Evolutionary conservation across 192 early-diverging fungal species (phyloP).

Genomic region (Pilaira anomala): DNA sequence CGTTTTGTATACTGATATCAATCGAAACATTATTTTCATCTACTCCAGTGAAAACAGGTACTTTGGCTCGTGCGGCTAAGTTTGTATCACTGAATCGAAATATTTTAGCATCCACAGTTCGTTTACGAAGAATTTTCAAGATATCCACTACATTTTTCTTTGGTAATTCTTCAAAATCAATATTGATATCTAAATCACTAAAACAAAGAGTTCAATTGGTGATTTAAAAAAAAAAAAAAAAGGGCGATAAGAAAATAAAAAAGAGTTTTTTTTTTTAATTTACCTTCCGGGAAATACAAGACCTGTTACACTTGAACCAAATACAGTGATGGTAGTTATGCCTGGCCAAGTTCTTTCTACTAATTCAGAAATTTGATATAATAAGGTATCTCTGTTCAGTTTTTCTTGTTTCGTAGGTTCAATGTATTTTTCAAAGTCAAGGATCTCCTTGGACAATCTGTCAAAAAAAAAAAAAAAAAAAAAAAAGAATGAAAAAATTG

Average conservation of each 20-base stretch:
- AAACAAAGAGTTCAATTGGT: too few relatives aligned
- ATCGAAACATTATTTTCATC: neutral
- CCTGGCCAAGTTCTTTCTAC: neutral
- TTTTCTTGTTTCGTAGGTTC: slow-evolving; percentile 16
- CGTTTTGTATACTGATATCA: slow-evolving; percentile 26
- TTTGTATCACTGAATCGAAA: neutral
- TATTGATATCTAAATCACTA: slow-evolving; percentile 28
- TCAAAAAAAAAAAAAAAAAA: neutral
- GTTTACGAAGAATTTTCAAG: neutral
- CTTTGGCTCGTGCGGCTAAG: neutral
- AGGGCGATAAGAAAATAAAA: too few relatives aligned
- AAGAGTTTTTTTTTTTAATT: neutral
- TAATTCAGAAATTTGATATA: neutral
- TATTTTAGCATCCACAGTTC: neutral
- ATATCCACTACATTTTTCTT: neutral
- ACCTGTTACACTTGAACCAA: slow-evolving; percentile 23
- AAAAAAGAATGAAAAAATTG: too few relatives aligned
- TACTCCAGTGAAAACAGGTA: neutral
- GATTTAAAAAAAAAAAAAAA: too few relatives aligned
- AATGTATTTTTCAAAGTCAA: slow-evolving; percentile 23
- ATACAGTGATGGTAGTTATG: neutral
- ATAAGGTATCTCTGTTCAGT: neutral
- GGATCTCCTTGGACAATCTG: slow-evolving; percentile 26
- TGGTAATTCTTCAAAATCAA: neutral
- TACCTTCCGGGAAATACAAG: slow-evolving; percentile 28